phyloP scores from a whole-genome alignment of 352 stramenopile genomes.

The Globisporangium sylvaticum region DNA sequence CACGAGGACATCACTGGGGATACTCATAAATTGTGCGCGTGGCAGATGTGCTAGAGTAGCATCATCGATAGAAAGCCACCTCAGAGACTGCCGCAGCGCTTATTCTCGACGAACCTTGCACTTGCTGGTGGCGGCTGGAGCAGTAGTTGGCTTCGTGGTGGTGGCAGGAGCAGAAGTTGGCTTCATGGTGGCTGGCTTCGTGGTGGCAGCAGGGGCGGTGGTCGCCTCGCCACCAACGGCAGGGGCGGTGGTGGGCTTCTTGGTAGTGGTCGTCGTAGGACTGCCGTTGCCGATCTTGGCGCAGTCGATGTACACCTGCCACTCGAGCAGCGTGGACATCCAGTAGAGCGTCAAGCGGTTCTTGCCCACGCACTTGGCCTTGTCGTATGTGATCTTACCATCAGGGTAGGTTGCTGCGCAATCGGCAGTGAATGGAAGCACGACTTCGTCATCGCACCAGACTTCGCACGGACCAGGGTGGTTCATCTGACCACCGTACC shows the following conservation, averaged over 20 bases:
- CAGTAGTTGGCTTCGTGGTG: not conserved
- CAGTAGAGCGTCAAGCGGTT: slow-evolving; percentile 34
- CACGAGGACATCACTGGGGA: not conserved
- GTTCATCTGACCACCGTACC: not conserved
- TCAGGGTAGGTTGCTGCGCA: not conserved
- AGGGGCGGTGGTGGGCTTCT: not conserved
- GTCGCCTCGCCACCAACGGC: not conserved
- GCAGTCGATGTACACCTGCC: slow-evolving; percentile 20
- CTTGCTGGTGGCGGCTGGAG: not conserved
- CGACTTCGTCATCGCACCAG: slow-evolving; percentile 8
- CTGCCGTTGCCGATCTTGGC: not conserved
- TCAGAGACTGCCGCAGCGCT: not conserved
- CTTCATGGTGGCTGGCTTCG: no score
- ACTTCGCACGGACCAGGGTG: not conserved
- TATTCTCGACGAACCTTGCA: not conserved
- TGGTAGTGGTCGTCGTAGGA: not conserved
- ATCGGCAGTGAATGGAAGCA: not conserved
- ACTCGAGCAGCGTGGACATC: slow-evolving; percentile 19
- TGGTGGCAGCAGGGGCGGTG: not conserved
- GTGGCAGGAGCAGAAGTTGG: not conserved
- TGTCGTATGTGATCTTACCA: slow-evolving; percentile 11
- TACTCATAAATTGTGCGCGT: not conserved
- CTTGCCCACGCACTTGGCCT: slow-evolving; percentile 27
- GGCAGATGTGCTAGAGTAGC: not conserved
- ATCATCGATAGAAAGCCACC: not conserved